A percentile compares a stretch with the other conserved stretches of the same genome.
Evolutionary conservation across 176 grass and related monocot species (phyloP).

Genomic region (Bothriochloa decipiens): DNA sequence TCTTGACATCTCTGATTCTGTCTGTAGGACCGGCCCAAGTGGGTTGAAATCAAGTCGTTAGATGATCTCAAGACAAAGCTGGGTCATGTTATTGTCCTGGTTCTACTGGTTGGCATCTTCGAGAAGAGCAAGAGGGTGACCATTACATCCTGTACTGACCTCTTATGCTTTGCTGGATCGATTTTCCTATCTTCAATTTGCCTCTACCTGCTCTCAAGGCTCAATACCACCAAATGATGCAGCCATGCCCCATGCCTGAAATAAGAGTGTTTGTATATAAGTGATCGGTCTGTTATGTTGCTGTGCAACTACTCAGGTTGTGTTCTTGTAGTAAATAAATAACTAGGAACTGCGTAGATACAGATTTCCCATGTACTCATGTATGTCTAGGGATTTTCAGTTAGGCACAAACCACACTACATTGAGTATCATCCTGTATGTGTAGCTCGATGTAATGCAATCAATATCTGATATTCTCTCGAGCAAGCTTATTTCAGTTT

Average conservation of each 20-base stretch:
- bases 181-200: constrained; percentile 79
- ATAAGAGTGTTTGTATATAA: constrained; percentile 32
- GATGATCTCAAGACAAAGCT: constrained; percentile 93
- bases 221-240: constrained; percentile 48
- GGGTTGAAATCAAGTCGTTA: constrained; percentile 76
- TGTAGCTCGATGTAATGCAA: constrained; percentile 36
- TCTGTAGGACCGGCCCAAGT: constrained; percentile 75
- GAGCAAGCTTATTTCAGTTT: neutral
- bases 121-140: constrained; percentile 86
- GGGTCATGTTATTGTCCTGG: constrained; percentile 88
- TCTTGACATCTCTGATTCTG: constrained; percentile 18
- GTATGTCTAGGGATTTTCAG: constrained; percentile 6
- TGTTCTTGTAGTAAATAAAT: constrained; percentile 9
- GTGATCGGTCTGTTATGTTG: constrained; percentile 29
- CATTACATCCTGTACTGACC: constrained; percentile 64
- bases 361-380: constrained; percentile 9
- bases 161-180: constrained; percentile 73
- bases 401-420: constrained; percentile 11
- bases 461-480: neutral
- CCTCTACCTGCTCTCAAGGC: constrained; percentile 91
- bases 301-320: constrained; percentile 14
- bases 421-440: constrained; percentile 9
- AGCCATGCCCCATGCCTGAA: constrained; percentile 48
- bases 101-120: constrained; percentile 83
- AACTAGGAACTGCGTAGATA: neutral